Evolutionary conservation across 306 rosid species (phyloP), one percentile per base, ranked within the genome.

Genomic region (Abrus pulchellus): DNA sequence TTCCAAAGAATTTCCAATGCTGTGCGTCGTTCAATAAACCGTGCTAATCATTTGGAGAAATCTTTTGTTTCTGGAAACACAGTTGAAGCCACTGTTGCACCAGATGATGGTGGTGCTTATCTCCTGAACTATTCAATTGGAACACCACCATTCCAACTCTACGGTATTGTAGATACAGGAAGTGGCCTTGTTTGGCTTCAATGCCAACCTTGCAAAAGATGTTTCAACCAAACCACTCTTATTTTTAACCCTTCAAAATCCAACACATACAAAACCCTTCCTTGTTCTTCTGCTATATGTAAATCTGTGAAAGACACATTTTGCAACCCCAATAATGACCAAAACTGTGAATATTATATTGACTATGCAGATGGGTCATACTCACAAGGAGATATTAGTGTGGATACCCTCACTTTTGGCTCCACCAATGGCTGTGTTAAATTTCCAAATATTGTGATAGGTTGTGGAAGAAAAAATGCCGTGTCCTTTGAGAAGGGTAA

Each of bases 141-240:
- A 6, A 88, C 90, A 1, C 97, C 97, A 0, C 86, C 89, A 0
- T 30, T 83, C 47, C 13, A 66, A 0, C 6, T 87, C 43, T 27
- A 38, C 0, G 97, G 86, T 47, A 12, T 84, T 8, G 83, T 75
- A 1, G 97, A 92, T 41, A 92, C 94, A 0, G 94, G 93, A 1
- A 92, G 97, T 47, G 87, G 79, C 54, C 64, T 92, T 4, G 56
- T 80, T 5, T 92, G 97, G 97, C 45, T 79, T 0, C 97, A 90
- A 13, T 92, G 97, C 77, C 0, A 45, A 8, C 97, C 93, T 3
- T 92, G 97, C 74, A 0, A 3, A 0, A 0, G 0, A 0, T 92
- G 97, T 50, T 90, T 66, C 88, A 13, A 40, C 7, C 93, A 92
- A 61, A 36, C 28, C 0, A 54, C 47, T 3, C 91, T 90, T 1